Evolutionary conservation across 305 asterid species (phyloP), one percentile per base, ranked within the genome.

Genomic region (Rubia occidens): DNA sequence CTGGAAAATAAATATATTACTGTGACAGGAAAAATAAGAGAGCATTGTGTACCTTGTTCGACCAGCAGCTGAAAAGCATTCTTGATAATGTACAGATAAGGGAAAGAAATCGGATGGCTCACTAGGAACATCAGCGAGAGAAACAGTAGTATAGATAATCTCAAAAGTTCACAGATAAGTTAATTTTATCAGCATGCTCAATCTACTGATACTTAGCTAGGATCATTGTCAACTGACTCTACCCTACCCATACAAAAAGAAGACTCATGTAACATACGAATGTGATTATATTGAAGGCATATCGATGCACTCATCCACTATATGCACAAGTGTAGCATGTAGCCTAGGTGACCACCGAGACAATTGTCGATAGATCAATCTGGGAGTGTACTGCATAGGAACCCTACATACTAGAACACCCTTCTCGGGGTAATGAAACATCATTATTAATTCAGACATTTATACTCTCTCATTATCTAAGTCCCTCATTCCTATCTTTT

Each of bases 81-180:
- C 96, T 90, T 94, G 97, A 84, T 91, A 91, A 80, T 90, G 65
- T 66, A 94, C 99, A 76, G 87, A 85, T 60, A 94, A 88, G 60
- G 99, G 99, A 76, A 87, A 94, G 83, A 94, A 94, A 79, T 91
- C 99, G 66, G 96, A 85, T 77, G 99, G 97, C 86, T 94, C 99
- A 42, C 90, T 85, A 40, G 96, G 96, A 80, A 78, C 88, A 78
- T 94, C 99, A 71, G 88, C 80, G 82, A 91, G 69, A 82, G 97
- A 94, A 78, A 86, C 89, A 80, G 96, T 89, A 64, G 99, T 89
- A 82, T 89, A 89, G 83, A 94, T 78, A 74, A 94, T 78, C 98
- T 92, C 75, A 82, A 80, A 70, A 58, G 20, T n/a, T 78, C 49
- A 75, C 43, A 44, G 69, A 68, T 14, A 49, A 49, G 54, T 53